A percentile compares a stretch with the other conserved stretches of the same genome.
Conservation (phyloP, 495 filamentous ascomycete genomes). For the Neurospora sp. region DNA sequence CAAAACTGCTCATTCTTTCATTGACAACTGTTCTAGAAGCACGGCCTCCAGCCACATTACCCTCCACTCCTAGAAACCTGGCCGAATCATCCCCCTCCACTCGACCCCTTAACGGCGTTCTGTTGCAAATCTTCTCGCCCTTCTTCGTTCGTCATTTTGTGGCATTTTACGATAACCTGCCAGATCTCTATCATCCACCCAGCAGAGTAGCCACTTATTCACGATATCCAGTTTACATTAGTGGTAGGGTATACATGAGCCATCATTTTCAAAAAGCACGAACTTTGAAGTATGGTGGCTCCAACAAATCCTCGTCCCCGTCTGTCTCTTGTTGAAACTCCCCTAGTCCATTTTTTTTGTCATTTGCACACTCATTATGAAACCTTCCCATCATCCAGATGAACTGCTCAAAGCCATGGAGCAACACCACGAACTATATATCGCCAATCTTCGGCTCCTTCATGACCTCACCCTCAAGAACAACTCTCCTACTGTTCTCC, state of each 20-base stretch:
- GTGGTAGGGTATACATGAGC: not conserved
- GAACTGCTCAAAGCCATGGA: slow-evolving; percentile 28
- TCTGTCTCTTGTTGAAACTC: not conserved
- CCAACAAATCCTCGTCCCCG: not conserved
- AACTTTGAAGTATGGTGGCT: not conserved
- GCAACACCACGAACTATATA: slow-evolving; percentile 25
- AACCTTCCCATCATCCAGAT: slow-evolving; percentile 6
- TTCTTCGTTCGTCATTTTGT: not conserved
- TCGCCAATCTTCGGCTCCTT: slow-evolving; percentile 21
- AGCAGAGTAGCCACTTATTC: not conserved
- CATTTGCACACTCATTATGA: not conserved
- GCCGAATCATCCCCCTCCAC: not conserved
- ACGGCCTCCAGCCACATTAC: not conserved
- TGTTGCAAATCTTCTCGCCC: not conserved
- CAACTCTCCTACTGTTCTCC: not conserved
- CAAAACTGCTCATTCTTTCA: not conserved
- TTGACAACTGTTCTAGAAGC: not conserved
- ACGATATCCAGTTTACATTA: not conserved
- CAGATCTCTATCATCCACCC: not conserved
- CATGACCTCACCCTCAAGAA: slow-evolving; percentile 19
- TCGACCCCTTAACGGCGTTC: not conserved
- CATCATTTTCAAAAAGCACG: not conserved
- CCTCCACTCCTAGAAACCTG: not conserved
- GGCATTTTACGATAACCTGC: not conserved
- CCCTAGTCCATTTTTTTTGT: not conserved